Conservation (phyloP, 2,329 filamentous ascomycete genomes). For the Dactylonectria macrodidyma region DNA sequence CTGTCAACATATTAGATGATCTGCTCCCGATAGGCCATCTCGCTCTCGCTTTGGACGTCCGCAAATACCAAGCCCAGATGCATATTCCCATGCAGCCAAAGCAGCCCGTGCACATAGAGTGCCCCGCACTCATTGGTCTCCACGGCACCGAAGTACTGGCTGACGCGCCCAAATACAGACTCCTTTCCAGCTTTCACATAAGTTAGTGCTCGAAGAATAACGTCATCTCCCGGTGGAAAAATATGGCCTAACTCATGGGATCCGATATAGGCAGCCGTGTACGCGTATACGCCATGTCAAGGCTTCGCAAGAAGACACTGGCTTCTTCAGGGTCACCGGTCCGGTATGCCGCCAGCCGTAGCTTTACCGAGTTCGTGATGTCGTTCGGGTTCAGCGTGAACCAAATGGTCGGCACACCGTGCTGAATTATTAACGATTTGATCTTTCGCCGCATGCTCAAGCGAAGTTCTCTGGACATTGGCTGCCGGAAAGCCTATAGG, state of each 20-base stretch:
- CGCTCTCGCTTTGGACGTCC: neutral
- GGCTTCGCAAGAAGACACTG: too few relatives aligned
- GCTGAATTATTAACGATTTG: conserved; percentile 53
- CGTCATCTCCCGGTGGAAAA: too few relatives aligned
- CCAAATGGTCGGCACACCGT: conserved; percentile 18
- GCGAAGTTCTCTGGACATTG: too few relatives aligned
- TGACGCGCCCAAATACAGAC: neutral
- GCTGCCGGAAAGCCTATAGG: neutral
- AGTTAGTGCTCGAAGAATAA: too few relatives aligned
- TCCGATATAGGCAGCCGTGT: too few relatives aligned
- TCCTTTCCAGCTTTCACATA: too few relatives aligned
- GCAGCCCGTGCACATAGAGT: neutral
- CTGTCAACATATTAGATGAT: conserved; percentile 25
- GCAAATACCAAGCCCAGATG: conserved; percentile 1
- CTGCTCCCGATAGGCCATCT: conserved; percentile 2
- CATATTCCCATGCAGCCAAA: conserved; percentile 7
- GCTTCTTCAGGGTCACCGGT: too few relatives aligned
- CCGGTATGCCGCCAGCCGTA: too few relatives aligned
- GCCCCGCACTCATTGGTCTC: conserved; percentile 41
- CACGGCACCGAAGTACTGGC: conserved; percentile 51
- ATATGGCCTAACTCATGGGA: too few relatives aligned
- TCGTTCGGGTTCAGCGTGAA: too few relatives aligned
- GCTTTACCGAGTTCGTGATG: too few relatives aligned
- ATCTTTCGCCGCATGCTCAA: conserved; percentile 13
- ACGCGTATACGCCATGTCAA: too few relatives aligned